Percentiles rank a stretch among this genome's conserved stretches.
phyloP scores from a whole-genome alignment of 495 filamentous ascomycete genomes.

The Jackrogersella multiformis region DNA sequence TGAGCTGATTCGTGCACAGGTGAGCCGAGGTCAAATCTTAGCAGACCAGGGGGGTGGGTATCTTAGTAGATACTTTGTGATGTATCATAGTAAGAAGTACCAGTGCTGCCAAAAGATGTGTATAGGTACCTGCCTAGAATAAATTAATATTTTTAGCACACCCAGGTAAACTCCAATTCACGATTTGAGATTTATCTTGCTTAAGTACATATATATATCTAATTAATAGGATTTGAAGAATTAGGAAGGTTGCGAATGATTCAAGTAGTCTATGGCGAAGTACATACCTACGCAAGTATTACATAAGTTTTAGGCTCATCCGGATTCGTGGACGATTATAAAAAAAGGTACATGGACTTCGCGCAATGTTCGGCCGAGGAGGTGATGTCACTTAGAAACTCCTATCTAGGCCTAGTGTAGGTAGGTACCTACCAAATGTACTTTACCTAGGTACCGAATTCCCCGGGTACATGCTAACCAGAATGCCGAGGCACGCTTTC shows the following conservation, averaged over 20 bases:
- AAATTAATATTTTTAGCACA: too few relatives aligned
- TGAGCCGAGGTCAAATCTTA: constrained; percentile 47
- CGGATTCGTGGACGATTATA: neutral
- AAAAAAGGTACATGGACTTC: constrained; percentile 19
- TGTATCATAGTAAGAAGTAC: constrained; percentile 3
- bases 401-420: too few relatives aligned
- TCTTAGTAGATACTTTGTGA: neutral
- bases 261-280: neutral
- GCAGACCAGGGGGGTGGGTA: constrained; percentile 20
- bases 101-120: neutral
- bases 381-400: constrained; percentile 36
- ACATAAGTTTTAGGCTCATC: neutral
- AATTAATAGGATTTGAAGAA: neutral
- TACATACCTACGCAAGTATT: neutral
- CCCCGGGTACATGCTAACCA: constrained; percentile 19
- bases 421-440: neutral
- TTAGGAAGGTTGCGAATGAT: neutral
- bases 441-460: constrained; percentile 14
- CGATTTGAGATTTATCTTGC: constrained; percentile 7
- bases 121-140: constrained; percentile 2
- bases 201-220: neutral
- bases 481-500: constrained; percentile 46
- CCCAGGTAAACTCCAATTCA: neutral
- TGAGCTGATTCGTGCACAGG: constrained; percentile 56
- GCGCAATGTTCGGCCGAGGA: constrained; percentile 39